These are phyloP conservation scores for Dictyostelium citrinum DNA, from an alignment of 78 protist genomes.

Conservation along the genomic window DNA sequence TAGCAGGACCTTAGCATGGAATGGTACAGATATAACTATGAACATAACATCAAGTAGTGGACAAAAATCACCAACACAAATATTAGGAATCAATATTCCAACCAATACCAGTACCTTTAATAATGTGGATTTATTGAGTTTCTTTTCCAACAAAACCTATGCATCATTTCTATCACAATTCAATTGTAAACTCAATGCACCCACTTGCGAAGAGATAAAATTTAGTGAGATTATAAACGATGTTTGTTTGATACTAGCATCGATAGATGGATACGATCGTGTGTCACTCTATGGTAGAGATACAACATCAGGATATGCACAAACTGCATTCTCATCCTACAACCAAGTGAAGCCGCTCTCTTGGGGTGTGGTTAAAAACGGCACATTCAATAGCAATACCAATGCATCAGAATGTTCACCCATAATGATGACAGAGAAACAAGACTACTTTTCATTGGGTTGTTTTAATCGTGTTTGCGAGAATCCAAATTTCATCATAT, in stretches of 20 bases:
- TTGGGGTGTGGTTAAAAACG: neutral
- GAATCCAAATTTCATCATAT: slow-evolving; percentile 5
- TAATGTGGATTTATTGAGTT: neutral
- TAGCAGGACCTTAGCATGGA: neutral
- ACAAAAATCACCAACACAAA: neutral
- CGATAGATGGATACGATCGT: neutral
- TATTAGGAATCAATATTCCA: neutral
- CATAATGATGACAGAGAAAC: neutral
- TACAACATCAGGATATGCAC: neutral
- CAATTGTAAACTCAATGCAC: neutral
- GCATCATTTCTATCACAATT: neutral
- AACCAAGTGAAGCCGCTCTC: neutral
- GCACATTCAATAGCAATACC: neutral
- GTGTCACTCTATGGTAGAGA: neutral
- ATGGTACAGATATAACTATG: neutral
- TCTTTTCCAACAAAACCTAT: neutral
- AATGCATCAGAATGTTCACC: neutral
- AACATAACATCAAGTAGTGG: neutral
- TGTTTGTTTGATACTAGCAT: neutral
- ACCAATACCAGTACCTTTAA: neutral
- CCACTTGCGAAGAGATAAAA: neutral
- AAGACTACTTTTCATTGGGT: neutral
- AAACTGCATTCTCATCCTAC: neutral
- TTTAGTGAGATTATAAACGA: neutral
- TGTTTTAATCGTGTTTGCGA: slow-evolving; percentile 2